A percentile compares a stretch with the other conserved stretches of the same genome.
phyloP scores from a whole-genome alignment of 2,329 filamentous ascomycete genomes.

The Epichloe coenophiala region DNA sequence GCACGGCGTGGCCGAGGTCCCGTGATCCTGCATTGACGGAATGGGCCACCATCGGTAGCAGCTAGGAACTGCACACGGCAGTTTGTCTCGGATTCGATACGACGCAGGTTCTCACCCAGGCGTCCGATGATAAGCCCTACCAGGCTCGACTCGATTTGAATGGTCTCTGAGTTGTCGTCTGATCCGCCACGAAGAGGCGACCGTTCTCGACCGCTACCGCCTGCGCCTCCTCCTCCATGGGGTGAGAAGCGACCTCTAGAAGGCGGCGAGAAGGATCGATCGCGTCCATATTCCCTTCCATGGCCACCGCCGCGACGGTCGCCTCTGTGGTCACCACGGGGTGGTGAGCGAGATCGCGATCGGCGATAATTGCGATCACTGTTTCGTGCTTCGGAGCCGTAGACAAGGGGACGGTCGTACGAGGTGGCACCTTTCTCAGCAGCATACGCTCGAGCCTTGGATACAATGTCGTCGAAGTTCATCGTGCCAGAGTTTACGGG shows the following conservation, averaged over 20 bases:
- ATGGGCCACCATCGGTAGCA: constrained; percentile 57
- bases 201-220: constrained; percentile 38
- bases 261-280: constrained; percentile 60
- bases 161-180: constrained; percentile 66
- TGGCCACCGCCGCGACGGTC: constrained; percentile 59
- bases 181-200: constrained; percentile 37
- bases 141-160: constrained; percentile 73
- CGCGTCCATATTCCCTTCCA: constrained; percentile 35
- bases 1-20: constrained; percentile 58
- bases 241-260: constrained; percentile 49
- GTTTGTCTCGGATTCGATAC: constrained; percentile 69
- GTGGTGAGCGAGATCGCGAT: constrained; percentile 62
- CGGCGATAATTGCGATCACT: constrained; percentile 41
- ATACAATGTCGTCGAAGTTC: constrained; percentile 72
- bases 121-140: constrained; percentile 86
- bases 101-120: constrained; percentile 75
- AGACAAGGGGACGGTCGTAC: constrained; percentile 43
- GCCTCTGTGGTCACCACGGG: constrained; percentile 61
- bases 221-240: constrained; percentile 26
- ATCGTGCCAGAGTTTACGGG: constrained; percentile 70
- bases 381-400: constrained; percentile 23
- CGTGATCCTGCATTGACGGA: constrained; percentile 75
- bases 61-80: constrained; percentile 83
- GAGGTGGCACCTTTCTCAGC: constrained; percentile 60
- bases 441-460: constrained; percentile 71